Evolutionary conservation across 257 asterid species (phyloP), one percentile per base, ranked within the genome.

Genomic region (Parsonsia alboflavescens): DNA sequence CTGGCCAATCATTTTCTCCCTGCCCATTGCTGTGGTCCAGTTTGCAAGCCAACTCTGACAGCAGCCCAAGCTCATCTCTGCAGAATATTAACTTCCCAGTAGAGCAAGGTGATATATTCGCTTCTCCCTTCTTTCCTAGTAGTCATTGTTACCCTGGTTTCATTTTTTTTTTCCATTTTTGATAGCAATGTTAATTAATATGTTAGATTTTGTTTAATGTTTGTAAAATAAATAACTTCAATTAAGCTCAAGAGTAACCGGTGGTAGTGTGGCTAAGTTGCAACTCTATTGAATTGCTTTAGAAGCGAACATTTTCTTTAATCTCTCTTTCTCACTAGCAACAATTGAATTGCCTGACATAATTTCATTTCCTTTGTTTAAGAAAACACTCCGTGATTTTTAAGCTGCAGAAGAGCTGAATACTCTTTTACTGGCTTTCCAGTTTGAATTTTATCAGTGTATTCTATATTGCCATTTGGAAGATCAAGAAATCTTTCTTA

Each of bases 91-190:
- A 69, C 76, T 84, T 82, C 70, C 87, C 49, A 4, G 82, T 66
- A 73, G 86, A 82, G 70, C 87, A 82, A 73, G 97, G 97, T 92
- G 81, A 52, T 13, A 19, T 48, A 42, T 13, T 10, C n/a, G 44
- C n/a, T 10, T 17, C n/a, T 26, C 39, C 6, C 28, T 16, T 9
- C 10, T 30, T 30, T n/a, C 17, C 24, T 36, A 41, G 28, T 26
- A 3, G 10, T 13, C n/a, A 62, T 46, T 48, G 9, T 46, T 1
- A 22, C 5, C 3, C 53, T 48, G 28, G 7, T 64, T 65, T 48
- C 7, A 41, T n/a, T 26, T 1, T 26, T 26, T 58, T 46, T 5
- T 19, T 10, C 2, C 17, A n/a, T 26, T 46, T n/a, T 9, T 36
- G 5, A 41, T 68, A 44, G 22, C 12, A 62, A 26, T 28, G n/a